Percentiles rank a stretch among this genome's conserved stretches.
Evolutionary conservation across 176 grass and related monocot genomes (phyloP).

Genomic region (Paspalum notatum): DNA sequence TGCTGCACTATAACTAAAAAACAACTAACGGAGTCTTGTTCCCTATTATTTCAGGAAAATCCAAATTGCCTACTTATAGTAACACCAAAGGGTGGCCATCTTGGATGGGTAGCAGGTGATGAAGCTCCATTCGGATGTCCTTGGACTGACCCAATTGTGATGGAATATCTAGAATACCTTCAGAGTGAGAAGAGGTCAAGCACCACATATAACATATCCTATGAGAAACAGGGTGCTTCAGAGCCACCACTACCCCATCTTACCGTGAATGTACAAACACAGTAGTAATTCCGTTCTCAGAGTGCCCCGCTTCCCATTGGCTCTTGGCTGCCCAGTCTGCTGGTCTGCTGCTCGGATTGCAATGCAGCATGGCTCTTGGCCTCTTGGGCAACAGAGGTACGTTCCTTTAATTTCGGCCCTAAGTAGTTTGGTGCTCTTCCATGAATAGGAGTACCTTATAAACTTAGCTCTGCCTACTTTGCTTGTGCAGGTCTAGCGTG

Average conservation of each 20-base stretch:
- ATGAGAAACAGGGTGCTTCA: conserved; percentile 38
- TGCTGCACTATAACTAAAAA: not conserved
- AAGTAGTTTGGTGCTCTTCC: not conserved
- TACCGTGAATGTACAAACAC: conserved; percentile 53
- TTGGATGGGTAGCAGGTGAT: conserved; percentile 84
- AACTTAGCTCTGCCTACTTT: not conserved
- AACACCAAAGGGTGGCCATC: conserved; percentile 93
- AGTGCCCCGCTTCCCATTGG: not conserved
- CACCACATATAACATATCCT: conserved; percentile 25
- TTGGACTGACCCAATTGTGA: conserved; percentile 91
- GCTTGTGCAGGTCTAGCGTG: conserved; percentile 19
- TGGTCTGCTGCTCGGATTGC: not conserved
- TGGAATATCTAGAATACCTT: conserved; percentile 91
- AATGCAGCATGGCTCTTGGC: not conserved
- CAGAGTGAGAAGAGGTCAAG: conserved; percentile 49
- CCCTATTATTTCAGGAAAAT: conserved; percentile 68
- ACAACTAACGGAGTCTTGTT: conserved; percentile 1
- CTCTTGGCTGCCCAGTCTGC: not conserved
- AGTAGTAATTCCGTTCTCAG: conserved; percentile 3
- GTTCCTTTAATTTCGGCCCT: not conserved
- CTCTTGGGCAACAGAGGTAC: conserved; percentile 12
- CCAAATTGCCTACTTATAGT: conserved; percentile 85
- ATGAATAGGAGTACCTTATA: not conserved
- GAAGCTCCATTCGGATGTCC: conserved; percentile 86
- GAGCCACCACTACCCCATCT: conserved; percentile 41